Conservation (phyloP, 2,329 filamentous ascomycete species). For the Rhinocladiella similis region DNA sequence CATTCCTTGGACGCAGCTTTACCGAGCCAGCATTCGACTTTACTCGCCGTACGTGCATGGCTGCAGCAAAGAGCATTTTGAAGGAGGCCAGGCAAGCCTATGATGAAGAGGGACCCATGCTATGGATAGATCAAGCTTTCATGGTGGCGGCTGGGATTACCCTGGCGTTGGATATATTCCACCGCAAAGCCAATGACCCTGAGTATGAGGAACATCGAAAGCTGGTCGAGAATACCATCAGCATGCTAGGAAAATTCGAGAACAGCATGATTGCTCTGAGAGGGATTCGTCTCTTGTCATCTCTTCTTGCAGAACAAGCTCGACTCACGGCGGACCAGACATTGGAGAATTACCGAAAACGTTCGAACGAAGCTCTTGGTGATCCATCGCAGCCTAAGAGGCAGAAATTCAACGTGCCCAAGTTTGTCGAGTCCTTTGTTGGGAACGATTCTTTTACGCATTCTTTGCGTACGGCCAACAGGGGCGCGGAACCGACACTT, state of each 20-base stretch:
- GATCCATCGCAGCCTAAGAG: conserved; percentile 18
- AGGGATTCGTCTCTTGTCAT: conserved; percentile 27
- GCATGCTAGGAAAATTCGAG: conserved; percentile 27
- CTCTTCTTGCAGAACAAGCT: conserved; percentile 28
- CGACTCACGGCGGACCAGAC: conserved; percentile 25
- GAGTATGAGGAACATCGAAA: conserved; percentile 27
- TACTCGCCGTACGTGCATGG: conserved; percentile 44
- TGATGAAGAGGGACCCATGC: conserved; percentile 39
- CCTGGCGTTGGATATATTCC: conserved; percentile 40
- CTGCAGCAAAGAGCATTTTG: conserved; percentile 42
- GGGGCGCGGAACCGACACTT: conserved; percentile 14
- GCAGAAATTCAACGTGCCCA: conserved; percentile 30
- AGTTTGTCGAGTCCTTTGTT: conserved; percentile 28
- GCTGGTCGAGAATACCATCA: conserved; percentile 27
- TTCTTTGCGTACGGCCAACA: conserved; percentile 14
- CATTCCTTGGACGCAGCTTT: conserved; percentile 44
- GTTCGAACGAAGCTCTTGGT: conserved; percentile 16
- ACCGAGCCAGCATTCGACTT: conserved; percentile 44
- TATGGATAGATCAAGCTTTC: conserved; percentile 47
- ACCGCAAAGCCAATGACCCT: conserved; percentile 30
- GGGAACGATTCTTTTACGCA: conserved; percentile 25
- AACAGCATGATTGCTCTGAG: conserved; percentile 30
- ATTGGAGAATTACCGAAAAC: conserved; percentile 27
- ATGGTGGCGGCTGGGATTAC: conserved; percentile 43
- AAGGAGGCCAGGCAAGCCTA: conserved; percentile 38